Evolutionary conservation across 495 filamentous ascomycete genomes (phyloP), one percentile per base, ranked within the genome.

Genomic region (Lentithecium fluviatile): DNA sequence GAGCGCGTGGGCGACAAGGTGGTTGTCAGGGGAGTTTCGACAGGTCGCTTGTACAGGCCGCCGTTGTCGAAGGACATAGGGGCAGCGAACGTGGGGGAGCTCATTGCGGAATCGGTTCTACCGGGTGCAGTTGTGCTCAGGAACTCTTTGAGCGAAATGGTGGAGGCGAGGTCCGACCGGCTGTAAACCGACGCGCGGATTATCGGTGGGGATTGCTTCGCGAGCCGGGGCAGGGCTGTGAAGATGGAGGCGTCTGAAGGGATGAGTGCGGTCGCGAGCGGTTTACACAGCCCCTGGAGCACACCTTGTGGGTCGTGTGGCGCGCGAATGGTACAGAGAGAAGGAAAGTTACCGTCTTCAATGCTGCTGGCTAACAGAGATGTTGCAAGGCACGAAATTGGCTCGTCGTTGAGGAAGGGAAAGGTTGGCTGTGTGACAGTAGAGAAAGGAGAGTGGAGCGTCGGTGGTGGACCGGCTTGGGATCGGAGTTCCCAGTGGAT

Each of bases 361-460:
- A 96, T 92, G 49, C 86, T 86, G 59, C 80, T 81, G 15, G 89
- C 88, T 36, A 96, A 80, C 55, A 90, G 83, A 6, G 74, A 78
- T 58, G 90, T 90, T 10, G 90, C 88, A 69, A 56, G 76, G 74
- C 37, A 74, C 59, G 0, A 86, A 82, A 24, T 92, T 82, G 66
- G 95, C 89, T 92, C 92, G 94, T 73, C 94, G 89, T 13, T 94
- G 75, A 79, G 19, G 79, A 83, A 0, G 74, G 70, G 0, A 86
- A 92, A 1, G 87, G 88, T 2, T 81, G 80, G 43, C n/a, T 32
- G n/a, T 5, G 52, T 20, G 2, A 11, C 29, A 20, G 46, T 34
- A 12, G 50, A 34, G 40, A 38, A 54, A 5, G 47, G 4, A 6
- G 52, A 47, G 19, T 2, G 8, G 11, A 21, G 55, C 1, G 23